These are phyloP conservation scores for Mortierella sp. DNA, from an alignment of 371 early-diverging fungal genomes.

Conservation along the genomic window DNA sequence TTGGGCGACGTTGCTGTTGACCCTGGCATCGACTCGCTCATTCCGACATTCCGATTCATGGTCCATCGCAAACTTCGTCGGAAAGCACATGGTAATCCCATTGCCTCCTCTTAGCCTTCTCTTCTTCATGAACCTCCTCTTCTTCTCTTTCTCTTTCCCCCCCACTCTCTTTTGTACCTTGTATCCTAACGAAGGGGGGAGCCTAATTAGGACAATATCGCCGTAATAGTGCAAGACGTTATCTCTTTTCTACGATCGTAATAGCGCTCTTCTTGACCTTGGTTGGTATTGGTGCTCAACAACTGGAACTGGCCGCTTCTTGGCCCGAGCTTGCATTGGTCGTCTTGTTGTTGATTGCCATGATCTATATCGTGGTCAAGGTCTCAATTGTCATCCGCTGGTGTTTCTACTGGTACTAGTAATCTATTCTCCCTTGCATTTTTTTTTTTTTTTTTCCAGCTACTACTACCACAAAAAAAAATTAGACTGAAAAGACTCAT, in stretches of 20 bases:
- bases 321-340: slow-evolving; percentile 39
- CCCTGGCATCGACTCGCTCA: slow-evolving; percentile 34
- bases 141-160: background rate
- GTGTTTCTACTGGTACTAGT: slow-evolving; percentile 57
- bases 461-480: slow-evolving; percentile 7
- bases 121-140: background rate
- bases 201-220: slow-evolving; percentile 48
- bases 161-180: background rate
- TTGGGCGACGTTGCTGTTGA: background rate
- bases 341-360: slow-evolving; percentile 23
- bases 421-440: background rate
- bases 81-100: slow-evolving; percentile 35
- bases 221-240: slow-evolving; percentile 29
- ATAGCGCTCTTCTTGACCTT: slow-evolving; percentile 44
- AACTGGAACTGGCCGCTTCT: slow-evolving; percentile 29
- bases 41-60: slow-evolving; percentile 48
- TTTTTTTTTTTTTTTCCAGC: background rate
- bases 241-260: slow-evolving; percentile 35
- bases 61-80: slow-evolving; percentile 37
- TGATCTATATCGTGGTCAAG: slow-evolving; percentile 49
- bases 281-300: slow-evolving; percentile 45
- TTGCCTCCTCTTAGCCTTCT: background rate
- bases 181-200: too few species aligned
- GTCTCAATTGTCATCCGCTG: slow-evolving; percentile 54
- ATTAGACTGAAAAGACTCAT: too few species aligned